Evolutionary conservation across 1,284 basidiomycete species (phyloP), one percentile per base, ranked within the genome.

Genomic region (Chalciporus sp.): DNA sequence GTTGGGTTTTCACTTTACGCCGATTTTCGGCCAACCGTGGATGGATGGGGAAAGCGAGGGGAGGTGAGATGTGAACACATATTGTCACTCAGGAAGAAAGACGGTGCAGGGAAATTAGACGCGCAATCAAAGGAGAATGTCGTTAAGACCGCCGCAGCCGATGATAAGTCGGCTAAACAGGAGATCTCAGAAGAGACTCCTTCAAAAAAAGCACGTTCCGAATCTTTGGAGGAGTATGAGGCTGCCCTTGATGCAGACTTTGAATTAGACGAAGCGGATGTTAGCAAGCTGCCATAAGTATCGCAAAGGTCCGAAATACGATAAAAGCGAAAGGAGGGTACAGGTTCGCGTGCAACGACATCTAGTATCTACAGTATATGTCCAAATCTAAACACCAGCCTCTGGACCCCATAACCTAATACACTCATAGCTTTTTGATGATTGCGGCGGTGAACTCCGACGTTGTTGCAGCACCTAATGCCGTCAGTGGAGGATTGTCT

Each of bases 391-490:
- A 47, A 37, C 33, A 46, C 28, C 35, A 42, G 28, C 35, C 35
- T 35, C 42, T 47, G 46, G 45, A 42, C 39, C 35, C 40, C 39
- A 31, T 31, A 14, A 37, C 19, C 40, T 8, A 19, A 41, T 42
- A 33, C 23, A 35, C 35, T 69, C 58, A 74, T 54, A 91, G 75
- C 63, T 83, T 86, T 74, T 87, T 84, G 75, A 95, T 92, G 70
- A 97, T 82, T 51, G 90, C 94, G 52, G 87, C 79, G 43, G 95
- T 98, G 77, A 97, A 94, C 65, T 97, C 94, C 45, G 91, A 92
- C 49, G 95, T 97, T 40, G 90, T 91, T 41, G 92, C 82, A 63
- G 87, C 85, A 58, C 93, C 92, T 92, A 58, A 11, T 45, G 49
- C 47, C 40, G 14, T 60, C 51, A 64, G 45, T 39, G 17, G 39